Conservation (phyloP, 1,139 yeast genomes). For the Geotrichum phurueaensis region DNA sequence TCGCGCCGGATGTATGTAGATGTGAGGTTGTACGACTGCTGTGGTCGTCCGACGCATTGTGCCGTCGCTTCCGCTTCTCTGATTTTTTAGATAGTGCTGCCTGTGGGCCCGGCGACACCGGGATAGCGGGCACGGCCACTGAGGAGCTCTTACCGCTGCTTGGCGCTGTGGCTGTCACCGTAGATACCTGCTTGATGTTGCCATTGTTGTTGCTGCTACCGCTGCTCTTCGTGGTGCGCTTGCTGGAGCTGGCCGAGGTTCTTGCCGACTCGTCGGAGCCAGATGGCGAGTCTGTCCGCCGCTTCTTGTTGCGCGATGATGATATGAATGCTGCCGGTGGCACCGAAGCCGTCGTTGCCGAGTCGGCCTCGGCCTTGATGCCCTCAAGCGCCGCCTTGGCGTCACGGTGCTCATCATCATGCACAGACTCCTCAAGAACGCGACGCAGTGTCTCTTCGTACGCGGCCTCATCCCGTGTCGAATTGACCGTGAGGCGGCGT, state of each 20-base stretch:
- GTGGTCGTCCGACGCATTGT: not conserved
- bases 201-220: conserved; percentile 18
- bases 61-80: conserved; percentile 14
- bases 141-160: not conserved
- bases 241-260: conserved; percentile 1
- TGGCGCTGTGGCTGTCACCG: not conserved
- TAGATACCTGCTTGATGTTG: not conserved
- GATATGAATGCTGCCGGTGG: not conserved
- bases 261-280: conserved; percentile 9
- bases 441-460: conserved; percentile 64
- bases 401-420: conserved; percentile 33
- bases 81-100: conserved; percentile 9
- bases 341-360: not conserved
- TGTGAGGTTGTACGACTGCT: conserved; percentile 5
- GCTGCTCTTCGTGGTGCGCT: conserved; percentile 3
- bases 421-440: conserved; percentile 66
- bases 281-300: conserved; percentile 2
- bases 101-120: conserved; percentile 7
- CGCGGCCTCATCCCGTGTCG: conserved; percentile 41
- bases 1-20: conserved; percentile 1
- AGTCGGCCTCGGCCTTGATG: not conserved
- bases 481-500: conserved; percentile 13
- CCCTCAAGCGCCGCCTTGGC: not conserved
- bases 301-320: conserved; percentile 4
- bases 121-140: not conserved